phyloP scores from a whole-genome alignment of 2,329 filamentous ascomycete genomes.

The Xenoacremonium recifei region DNA sequence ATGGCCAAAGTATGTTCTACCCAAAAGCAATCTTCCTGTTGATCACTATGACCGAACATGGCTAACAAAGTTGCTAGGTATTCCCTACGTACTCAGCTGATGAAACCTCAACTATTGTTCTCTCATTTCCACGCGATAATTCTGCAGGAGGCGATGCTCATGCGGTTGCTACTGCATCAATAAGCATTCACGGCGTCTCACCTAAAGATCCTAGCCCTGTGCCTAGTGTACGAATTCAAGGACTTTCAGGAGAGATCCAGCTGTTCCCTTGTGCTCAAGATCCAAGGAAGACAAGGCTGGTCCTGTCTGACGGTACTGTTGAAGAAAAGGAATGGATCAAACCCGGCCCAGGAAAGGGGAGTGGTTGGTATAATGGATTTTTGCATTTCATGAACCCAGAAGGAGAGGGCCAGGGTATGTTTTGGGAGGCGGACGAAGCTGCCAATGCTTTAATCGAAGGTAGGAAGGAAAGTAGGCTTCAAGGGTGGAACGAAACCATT shows the following conservation, averaged over 20 bases:
- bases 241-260: slow-evolving; percentile 76
- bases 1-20: slow-evolving; percentile 41
- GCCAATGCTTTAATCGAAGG: slow-evolving; percentile 72
- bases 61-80: background rate
- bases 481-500: slow-evolving; percentile 73
- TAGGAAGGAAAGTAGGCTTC: slow-evolving; percentile 66
- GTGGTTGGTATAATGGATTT: slow-evolving; percentile 13
- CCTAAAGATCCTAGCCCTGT: slow-evolving; percentile 58
- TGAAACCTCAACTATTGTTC: slow-evolving; percentile 70
- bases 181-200: slow-evolving; percentile 48
- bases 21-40: too few relatives aligned
- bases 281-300: slow-evolving; percentile 61
- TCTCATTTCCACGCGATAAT: slow-evolving; percentile 64
- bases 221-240: slow-evolving; percentile 74
- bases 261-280: slow-evolving; percentile 68
- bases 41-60: too few relatives aligned
- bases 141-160: slow-evolving; percentile 53
- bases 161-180: slow-evolving; percentile 66
- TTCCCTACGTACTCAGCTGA: slow-evolving; percentile 43
- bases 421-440: slow-evolving; percentile 79
- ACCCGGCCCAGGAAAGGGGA: slow-evolving; percentile 40
- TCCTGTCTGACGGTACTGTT: slow-evolving; percentile 48
- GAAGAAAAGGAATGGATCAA: slow-evolving; percentile 48
- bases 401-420: slow-evolving; percentile 73
- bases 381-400: slow-evolving; percentile 35